These are phyloP conservation scores for Lasiosphaeria miniovina DNA, from an alignment of 495 filamentous ascomycete species.

Conservation along the genomic window DNA sequence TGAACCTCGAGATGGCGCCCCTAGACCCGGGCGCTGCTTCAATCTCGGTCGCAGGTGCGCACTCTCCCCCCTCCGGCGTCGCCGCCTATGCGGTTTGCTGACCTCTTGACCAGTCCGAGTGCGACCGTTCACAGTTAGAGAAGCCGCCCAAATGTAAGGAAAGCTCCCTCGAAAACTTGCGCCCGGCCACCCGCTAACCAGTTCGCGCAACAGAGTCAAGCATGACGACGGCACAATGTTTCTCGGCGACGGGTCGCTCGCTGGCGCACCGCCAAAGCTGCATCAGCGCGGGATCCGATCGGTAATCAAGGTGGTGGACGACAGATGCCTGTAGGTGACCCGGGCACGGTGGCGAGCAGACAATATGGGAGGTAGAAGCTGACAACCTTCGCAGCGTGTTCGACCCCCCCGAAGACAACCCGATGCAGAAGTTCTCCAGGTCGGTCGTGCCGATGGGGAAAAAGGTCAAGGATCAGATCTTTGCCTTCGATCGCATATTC, in stretches of 20 bases:
- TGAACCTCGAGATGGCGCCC: slow-evolving; percentile 26
- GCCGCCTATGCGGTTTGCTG: slow-evolving; percentile 2
- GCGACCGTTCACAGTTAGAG: slow-evolving; percentile 84
- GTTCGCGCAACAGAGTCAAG: slow-evolving; percentile 51
- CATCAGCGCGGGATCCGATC: slow-evolving; percentile 81
- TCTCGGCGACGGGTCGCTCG: slow-evolving; percentile 90
- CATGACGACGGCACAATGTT: slow-evolving; percentile 87
- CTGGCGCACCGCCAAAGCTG: slow-evolving; percentile 78
- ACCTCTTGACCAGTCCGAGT: slow-evolving; percentile 66
- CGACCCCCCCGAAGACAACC: slow-evolving; percentile 94
- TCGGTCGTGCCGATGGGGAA: slow-evolving; percentile 79
- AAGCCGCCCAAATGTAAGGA: slow-evolving; percentile 63
- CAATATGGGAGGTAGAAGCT: not conserved
- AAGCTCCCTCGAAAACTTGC: slow-evolving; percentile 2
- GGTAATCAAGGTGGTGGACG: slow-evolving; percentile 94
- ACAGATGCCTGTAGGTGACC: slow-evolving; percentile 81
- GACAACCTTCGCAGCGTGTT: slow-evolving; percentile 66
- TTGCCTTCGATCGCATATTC: slow-evolving; percentile 94
- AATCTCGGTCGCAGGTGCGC: slow-evolving; percentile 61
- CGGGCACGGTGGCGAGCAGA: not conserved
- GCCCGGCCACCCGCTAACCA: slow-evolving; percentile 16
- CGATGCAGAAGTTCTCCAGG: slow-evolving; percentile 84
- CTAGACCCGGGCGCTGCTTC: slow-evolving; percentile 41
- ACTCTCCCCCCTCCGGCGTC: not conserved
- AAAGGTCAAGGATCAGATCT: slow-evolving; percentile 95